Percentiles rank a stretch among this genome's conserved stretches.
phyloP scores from a whole-genome alignment of 2,329 filamentous ascomycete genomes.

The Nigrospora osmanthi region DNA sequence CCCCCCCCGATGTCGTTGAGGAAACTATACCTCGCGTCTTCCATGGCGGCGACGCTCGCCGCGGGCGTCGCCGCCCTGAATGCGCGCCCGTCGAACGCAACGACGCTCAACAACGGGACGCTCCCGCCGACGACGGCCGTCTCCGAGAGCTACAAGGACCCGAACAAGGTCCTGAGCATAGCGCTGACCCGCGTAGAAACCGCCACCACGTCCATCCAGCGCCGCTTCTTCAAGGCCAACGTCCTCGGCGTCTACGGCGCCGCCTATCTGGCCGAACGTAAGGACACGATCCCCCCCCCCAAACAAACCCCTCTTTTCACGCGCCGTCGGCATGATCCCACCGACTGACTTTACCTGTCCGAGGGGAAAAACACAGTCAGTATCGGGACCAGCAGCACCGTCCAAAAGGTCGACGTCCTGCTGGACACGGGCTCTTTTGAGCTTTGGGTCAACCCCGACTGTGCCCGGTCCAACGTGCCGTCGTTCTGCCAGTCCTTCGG shows the following conservation, averaged over 20 bases:
- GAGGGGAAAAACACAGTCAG: slow-evolving; percentile 30
- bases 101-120: no score
- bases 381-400: slow-evolving; percentile 27
- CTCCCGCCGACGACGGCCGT: neutral
- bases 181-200: slow-evolving; percentile 18
- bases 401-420: slow-evolving; percentile 35
- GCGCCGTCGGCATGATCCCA: no score
- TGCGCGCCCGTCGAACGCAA: no score
- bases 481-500: slow-evolving; percentile 32
- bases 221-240: slow-evolving; percentile 17
- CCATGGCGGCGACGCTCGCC: no score
- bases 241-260: slow-evolving; percentile 19
- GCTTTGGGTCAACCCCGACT: slow-evolving; percentile 47
- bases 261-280: slow-evolving; percentile 21
- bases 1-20: no score
- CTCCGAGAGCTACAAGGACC: slow-evolving; percentile 6
- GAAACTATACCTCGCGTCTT: no score
- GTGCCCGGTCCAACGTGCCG: slow-evolving; percentile 23
- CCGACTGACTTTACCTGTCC: neutral
- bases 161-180: slow-evolving; percentile 13
- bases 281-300: slow-evolving; percentile 10
- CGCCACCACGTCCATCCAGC: slow-evolving; percentile 16
- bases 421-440: slow-evolving; percentile 46
- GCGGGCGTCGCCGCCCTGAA: no score
- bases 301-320: neutral